Conservation (phyloP, 305 asterid genomes). For the Ruellia speciosa region DNA sequence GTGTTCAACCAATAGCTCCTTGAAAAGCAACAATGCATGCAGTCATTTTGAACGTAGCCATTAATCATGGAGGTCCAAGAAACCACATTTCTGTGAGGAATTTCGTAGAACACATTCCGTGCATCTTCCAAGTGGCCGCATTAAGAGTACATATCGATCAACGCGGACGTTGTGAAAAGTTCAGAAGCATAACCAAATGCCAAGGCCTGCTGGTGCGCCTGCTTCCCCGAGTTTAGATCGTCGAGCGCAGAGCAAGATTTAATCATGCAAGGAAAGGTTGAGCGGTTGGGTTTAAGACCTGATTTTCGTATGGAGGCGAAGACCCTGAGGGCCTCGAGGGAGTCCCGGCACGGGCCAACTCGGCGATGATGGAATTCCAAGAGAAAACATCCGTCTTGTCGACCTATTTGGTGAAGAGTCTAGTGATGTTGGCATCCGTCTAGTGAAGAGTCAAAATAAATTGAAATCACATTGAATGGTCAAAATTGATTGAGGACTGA, state of each 20-base stretch:
- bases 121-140: constrained; percentile 58
- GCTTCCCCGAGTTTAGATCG: constrained; percentile 69
- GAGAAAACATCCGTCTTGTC: constrained; percentile 59
- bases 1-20: constrained; percentile 42
- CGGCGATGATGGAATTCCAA: constrained; percentile 83
- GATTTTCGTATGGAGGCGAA: constrained; percentile 74
- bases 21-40: constrained; percentile 56
- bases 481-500: too few species aligned
- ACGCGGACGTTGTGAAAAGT: constrained; percentile 66
- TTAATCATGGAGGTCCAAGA: constrained; percentile 83
- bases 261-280: constrained; percentile 74
- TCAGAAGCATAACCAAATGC: constrained; percentile 53
- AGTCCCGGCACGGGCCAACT: constrained; percentile 78
- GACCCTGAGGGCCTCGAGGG: constrained; percentile 63
- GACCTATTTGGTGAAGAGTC: constrained; percentile 58
- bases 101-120: constrained; percentile 55
- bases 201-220: constrained; percentile 72
- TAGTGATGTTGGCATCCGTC: constrained; percentile 31
- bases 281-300: constrained; percentile 57
- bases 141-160: constrained; percentile 71
- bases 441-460: too few species aligned
- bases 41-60: constrained; percentile 58
- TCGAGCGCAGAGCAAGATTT: constrained; percentile 67
- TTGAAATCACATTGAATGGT: too few species aligned
- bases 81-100: constrained; percentile 60